Evolutionary conservation across 139 green algal genomes (phyloP).

Genomic region (Coccomyxa sp.): DNA sequence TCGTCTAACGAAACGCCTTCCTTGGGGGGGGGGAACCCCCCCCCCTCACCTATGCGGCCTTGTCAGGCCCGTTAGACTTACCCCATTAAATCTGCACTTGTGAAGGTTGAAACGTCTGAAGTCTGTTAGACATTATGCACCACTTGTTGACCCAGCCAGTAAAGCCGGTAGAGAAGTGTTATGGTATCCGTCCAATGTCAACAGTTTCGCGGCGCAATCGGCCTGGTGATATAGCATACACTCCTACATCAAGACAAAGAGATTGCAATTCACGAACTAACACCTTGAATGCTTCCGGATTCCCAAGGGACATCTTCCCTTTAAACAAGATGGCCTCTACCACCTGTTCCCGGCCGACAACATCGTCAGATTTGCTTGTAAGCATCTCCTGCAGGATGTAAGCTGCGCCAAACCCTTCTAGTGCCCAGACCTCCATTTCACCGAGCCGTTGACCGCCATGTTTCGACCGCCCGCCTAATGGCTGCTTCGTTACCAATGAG

Average conservation of each 20-base stretch:
- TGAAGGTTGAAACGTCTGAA: too few species aligned
- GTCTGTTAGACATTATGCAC: too few species aligned
- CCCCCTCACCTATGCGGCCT: too few species aligned
- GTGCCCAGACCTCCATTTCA: conserved; percentile 62
- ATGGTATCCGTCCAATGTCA: background rate
- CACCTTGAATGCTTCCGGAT: conserved; percentile 46
- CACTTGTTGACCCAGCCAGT: too few species aligned
- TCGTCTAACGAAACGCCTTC: too few species aligned
- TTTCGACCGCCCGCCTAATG: conserved; percentile 41
- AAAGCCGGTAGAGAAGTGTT: too few species aligned
- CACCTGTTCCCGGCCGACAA: conserved; percentile 36
- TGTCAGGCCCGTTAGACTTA: too few species aligned
- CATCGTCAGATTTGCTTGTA: conserved; percentile 56
- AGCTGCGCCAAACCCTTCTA: conserved; percentile 52
- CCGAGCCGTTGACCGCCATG: conserved; percentile 51
- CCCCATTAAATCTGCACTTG: too few species aligned
- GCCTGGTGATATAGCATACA: background rate
- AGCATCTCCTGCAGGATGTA: conserved; percentile 54
- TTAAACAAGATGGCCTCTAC: conserved; percentile 32
- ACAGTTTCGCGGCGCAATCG: background rate
- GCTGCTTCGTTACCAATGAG: conserved; percentile 58
- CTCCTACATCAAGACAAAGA: conserved; percentile 37
- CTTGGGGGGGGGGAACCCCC: too few species aligned
- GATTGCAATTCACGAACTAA: conserved; percentile 49
- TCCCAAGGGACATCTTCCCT: conserved; percentile 5